These are phyloP conservation scores for Notholithocarpus densiflorus DNA, from an alignment of 306 rosid species.

Conservation along the genomic window DNA sequence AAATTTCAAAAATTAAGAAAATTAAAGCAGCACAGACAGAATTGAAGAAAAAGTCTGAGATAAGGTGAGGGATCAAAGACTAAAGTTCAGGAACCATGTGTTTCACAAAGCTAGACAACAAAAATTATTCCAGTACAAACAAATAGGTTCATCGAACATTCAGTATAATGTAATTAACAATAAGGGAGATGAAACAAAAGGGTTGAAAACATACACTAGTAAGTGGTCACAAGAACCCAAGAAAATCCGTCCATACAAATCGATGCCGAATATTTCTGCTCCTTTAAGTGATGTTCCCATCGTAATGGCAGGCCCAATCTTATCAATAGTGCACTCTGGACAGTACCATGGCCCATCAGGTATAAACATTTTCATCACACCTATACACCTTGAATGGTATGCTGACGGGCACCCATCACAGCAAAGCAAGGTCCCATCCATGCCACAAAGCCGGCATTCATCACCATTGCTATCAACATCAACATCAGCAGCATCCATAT, in stretches of 20 bases:
- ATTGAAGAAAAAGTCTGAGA: slow-evolving; percentile 9
- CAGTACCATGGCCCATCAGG: slow-evolving; percentile 98
- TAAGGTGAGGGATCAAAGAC: neutral
- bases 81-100: slow-evolving; percentile 14
- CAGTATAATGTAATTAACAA: slow-evolving; percentile 1
- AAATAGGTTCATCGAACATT: neutral
- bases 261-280: slow-evolving; percentile 80
- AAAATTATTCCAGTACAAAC: slow-evolving; percentile 13
- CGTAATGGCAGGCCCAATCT: slow-evolving; percentile 56
- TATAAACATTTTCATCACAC: slow-evolving; percentile 72
- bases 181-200: slow-evolving; percentile 27
- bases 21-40: slow-evolving; percentile 3
- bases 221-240: slow-evolving; percentile 86
- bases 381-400: slow-evolving; percentile 95
- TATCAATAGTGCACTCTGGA: slow-evolving; percentile 83
- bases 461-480: slow-evolving; percentile 78
- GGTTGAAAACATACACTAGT: slow-evolving; percentile 76
- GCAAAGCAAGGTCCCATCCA: slow-evolving; percentile 96
- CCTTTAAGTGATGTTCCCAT: slow-evolving; percentile 78
- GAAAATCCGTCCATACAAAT: slow-evolving; percentile 76
- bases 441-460: slow-evolving; percentile 94
- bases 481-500: slow-evolving; percentile 30
- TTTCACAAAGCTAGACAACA: slow-evolving; percentile 12
- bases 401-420: slow-evolving; percentile 99
- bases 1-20: slow-evolving; percentile 2